Evolutionary conservation across 208 protist genomes (phyloP).

Genomic region (Pavlovales sp.): DNA sequence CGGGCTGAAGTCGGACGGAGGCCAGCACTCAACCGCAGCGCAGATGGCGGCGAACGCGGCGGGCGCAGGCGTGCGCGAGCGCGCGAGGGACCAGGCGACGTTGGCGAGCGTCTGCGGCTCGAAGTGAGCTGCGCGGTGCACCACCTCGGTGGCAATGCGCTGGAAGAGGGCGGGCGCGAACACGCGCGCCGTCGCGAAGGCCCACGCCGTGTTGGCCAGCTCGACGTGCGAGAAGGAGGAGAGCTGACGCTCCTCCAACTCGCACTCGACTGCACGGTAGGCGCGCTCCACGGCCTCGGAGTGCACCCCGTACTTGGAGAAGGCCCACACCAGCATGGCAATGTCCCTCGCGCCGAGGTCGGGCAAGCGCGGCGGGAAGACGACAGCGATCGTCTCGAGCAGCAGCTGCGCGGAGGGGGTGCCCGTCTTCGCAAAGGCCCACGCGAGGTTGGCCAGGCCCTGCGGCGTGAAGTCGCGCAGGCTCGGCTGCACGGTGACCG

Average conservation of each 20-base stretch:
- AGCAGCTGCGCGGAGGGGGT: no score
- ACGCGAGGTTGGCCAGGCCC: conserved; percentile 25
- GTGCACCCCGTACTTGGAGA: neutral
- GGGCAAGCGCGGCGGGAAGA: neutral
- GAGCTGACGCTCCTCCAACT: neutral
- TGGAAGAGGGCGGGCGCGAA: neutral
- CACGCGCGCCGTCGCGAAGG: neutral
- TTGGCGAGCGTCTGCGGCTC: neutral
- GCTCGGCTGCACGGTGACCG: neutral
- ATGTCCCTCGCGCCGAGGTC: neutral
- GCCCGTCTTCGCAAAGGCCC: conserved; percentile 10
- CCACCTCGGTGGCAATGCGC: neutral
- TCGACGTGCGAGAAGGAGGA: neutral
- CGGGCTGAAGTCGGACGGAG: neutral
- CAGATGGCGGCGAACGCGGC: neutral
- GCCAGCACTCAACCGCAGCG: neutral
- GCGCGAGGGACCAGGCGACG: neutral
- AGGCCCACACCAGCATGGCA: neutral
- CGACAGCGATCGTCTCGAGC: no score
- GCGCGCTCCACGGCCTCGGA: neutral
- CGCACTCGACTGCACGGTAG: neutral
- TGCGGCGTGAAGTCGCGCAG: neutral
- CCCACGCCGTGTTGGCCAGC: neutral
- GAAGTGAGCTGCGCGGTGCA: neutral
- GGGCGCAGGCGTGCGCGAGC: neutral